Percentiles rank a stretch among this genome's conserved stretches.
These are phyloP conservation scores for Saccharomyces jurei DNA, from an alignment of 805 yeast genomes.

Conservation along the genomic window DNA sequence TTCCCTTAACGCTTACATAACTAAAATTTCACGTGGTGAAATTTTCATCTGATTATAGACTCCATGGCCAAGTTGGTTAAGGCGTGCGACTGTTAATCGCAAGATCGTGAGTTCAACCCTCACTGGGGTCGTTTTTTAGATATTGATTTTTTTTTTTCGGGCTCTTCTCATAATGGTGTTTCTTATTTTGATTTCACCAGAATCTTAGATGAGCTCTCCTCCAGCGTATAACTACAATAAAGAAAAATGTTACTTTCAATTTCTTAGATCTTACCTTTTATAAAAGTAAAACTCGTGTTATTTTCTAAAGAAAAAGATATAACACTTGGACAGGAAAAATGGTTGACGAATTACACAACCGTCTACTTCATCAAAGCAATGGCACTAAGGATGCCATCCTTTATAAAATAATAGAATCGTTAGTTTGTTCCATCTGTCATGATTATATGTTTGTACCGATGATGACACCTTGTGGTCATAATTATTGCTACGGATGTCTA, in stretches of 20 bases:
- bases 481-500: constrained; percentile 63
- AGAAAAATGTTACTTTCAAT: no score
- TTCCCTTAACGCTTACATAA: no score
- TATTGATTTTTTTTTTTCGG: neutral
- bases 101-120: constrained; percentile 57
- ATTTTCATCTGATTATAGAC: constrained; percentile 28
- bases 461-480: constrained; percentile 61
- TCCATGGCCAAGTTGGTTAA: constrained; percentile 55
- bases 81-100: constrained; percentile 62
- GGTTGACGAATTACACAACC: neutral
- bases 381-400: neutral
- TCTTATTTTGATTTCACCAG: neutral
- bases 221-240: neutral
- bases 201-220: neutral
- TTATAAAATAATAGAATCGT: constrained; percentile 19
- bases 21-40: no score
- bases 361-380: neutral
- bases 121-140: constrained; percentile 40
- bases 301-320: neutral
- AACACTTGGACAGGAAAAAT: neutral
- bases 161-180: neutral
- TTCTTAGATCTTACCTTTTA: neutral
- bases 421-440: constrained; percentile 56
- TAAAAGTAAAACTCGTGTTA: neutral
- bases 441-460: constrained; percentile 63